phyloP scores from a whole-genome alignment of 2,329 filamentous ascomycete species.

The Chalara sp. region DNA sequence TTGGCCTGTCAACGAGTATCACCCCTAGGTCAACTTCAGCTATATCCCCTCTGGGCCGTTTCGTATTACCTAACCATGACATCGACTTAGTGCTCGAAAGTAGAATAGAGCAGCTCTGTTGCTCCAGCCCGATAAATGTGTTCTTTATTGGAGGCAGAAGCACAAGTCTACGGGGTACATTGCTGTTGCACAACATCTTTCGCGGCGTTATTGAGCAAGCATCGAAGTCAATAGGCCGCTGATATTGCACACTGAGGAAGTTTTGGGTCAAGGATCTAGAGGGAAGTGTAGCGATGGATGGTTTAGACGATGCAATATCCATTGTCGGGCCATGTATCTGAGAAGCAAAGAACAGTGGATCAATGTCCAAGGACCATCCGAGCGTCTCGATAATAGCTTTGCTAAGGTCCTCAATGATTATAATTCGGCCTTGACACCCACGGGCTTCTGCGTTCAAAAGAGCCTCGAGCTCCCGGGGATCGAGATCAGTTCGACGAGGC shows the following conservation, averaged over 20 bases:
- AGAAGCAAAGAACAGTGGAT: constrained; percentile 7
- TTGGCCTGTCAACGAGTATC: too few species aligned
- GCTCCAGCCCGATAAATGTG: too few species aligned
- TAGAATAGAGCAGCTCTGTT: too few species aligned
- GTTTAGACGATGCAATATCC: constrained; percentile 2
- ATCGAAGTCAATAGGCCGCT: neutral
- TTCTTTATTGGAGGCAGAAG: too few species aligned
- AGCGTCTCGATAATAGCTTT: constrained; percentile 5
- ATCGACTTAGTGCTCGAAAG: too few species aligned
- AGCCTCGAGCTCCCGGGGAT: neutral
- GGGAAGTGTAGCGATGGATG: neutral
- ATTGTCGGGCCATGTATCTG: constrained; percentile 3
- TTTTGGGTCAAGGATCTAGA: neutral
- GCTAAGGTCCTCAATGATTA: constrained; percentile 7
- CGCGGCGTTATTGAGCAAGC: neutral
- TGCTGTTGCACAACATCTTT: constrained; percentile 4
- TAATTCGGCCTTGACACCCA: neutral
- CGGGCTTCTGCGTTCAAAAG: neutral
- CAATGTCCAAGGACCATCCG: constrained; percentile 1
- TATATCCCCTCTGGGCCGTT: too few species aligned
- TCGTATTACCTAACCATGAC: too few species aligned
- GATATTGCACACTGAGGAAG: neutral
- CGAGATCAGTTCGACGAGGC: neutral
- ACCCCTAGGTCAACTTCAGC: too few species aligned
- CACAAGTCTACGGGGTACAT: constrained; percentile 1